phyloP scores from a whole-genome alignment of 768 basidiomycete genomes.

The Lenzites betulinus region DNA sequence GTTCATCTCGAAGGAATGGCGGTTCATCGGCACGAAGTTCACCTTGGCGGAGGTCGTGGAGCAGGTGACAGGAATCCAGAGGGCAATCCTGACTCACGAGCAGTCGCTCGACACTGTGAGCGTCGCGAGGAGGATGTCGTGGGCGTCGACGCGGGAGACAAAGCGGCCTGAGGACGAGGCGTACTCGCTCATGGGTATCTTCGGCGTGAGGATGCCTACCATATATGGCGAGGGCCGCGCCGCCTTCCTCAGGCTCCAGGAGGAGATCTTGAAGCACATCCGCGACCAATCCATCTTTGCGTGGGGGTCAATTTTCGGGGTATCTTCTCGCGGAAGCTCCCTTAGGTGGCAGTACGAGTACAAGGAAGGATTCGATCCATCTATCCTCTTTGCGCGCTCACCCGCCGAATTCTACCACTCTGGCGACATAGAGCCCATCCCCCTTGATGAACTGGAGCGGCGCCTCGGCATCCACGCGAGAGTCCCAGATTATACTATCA shows the following conservation, averaged over 20 bases:
- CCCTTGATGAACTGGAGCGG: not conserved
- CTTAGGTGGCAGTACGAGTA: not conserved
- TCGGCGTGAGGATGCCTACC: not conserved
- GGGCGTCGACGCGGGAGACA: not conserved
- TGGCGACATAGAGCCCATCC: not conserved
- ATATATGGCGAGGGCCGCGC: not conserved
- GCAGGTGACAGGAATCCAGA: not conserved
- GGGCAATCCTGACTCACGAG: not conserved
- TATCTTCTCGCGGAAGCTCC: not conserved
- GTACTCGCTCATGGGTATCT: conserved; percentile 2
- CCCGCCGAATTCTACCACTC: not conserved
- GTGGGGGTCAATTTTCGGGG: not conserved
- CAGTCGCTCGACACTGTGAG: not conserved
- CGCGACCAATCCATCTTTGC: conserved; percentile 1
- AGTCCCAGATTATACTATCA: not conserved
- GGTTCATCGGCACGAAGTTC: not conserved
- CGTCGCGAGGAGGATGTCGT: not conserved
- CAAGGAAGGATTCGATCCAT: not conserved
- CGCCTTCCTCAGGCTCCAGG: not conserved
- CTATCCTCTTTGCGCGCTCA: not conserved
- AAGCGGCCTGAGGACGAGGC: not conserved
- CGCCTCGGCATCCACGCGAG: not conserved
- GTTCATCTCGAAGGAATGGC: conserved; percentile 1
- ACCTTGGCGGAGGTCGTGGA: not conserved
- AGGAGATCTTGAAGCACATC: not conserved